These are phyloP conservation scores for Nigrospora sphaerica DNA, from an alignment of 2,329 filamentous ascomycete genomes.

Conservation along the genomic window DNA sequence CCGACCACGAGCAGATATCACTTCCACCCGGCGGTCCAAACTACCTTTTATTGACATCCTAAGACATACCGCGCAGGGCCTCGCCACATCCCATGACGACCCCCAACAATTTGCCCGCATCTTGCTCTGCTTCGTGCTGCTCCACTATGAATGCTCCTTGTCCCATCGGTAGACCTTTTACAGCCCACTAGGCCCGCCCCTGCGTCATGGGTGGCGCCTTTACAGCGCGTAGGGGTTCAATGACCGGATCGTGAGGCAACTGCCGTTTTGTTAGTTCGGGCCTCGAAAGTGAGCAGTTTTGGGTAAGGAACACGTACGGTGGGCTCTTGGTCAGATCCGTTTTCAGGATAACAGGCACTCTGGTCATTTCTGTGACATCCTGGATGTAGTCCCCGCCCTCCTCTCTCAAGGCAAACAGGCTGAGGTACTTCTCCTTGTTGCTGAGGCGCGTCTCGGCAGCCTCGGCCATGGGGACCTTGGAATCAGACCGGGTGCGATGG, in stretches of 20 bases:
- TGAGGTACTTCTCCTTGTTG: constrained; percentile 95
- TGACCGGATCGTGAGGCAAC: constrained; percentile 61
- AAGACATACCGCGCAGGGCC: no score
- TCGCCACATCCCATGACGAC: no score
- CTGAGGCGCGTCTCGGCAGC: constrained; percentile 72
- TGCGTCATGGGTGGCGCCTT: background rate
- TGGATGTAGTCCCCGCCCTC: constrained; percentile 95
- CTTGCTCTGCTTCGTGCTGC: no score
- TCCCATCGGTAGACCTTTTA: no score
- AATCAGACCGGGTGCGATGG: constrained; percentile 87
- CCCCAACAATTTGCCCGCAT: no score
- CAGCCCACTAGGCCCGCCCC: no score
- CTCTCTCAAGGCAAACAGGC: constrained; percentile 82
- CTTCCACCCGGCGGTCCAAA: no score
- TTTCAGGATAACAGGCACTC: constrained; percentile 96
- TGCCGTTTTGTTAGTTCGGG: constrained; percentile 32
- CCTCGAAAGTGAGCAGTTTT: background rate
- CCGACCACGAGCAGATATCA: no score
- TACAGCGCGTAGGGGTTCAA: constrained; percentile 55
- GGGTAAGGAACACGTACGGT: constrained; percentile 66
- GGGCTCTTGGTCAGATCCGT: constrained; percentile 98
- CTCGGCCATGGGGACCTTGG: constrained; percentile 74
- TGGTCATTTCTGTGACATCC: constrained; percentile 95
- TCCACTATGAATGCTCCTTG: no score
- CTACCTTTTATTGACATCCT: no score